Evolutionary conservation across 2,329 filamentous ascomycete genomes (phyloP).

Genomic region (Ceratocystiopsis minuta): DNA sequence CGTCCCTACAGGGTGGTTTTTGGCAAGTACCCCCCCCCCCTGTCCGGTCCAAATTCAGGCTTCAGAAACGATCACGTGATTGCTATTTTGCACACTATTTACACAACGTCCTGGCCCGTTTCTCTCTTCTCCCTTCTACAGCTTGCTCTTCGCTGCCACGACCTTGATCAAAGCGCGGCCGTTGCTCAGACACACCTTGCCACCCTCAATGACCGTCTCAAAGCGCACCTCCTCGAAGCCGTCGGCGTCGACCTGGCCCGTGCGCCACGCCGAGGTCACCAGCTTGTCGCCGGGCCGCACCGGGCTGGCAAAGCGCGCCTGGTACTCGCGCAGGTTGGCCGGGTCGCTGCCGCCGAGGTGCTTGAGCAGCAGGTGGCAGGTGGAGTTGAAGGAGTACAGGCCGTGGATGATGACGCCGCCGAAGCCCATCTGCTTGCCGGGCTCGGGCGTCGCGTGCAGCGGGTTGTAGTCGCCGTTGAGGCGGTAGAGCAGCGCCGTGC

Average conservation of each 20-base stretch:
- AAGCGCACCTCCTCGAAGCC: slow-evolving; percentile 76
- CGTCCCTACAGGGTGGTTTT: too few relatives aligned
- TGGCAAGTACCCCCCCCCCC: too few relatives aligned
- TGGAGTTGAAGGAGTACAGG: slow-evolving; percentile 70
- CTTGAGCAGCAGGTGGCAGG: slow-evolving; percentile 55
- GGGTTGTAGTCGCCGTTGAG: slow-evolving; percentile 93
- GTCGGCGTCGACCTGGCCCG: slow-evolving; percentile 61
- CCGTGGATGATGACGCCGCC: slow-evolving; percentile 81
- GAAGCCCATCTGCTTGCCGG: slow-evolving; percentile 78
- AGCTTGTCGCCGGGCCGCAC: slow-evolving; percentile 73
- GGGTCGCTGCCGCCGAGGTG: slow-evolving; percentile 60
- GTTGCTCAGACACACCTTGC: slow-evolving; percentile 76
- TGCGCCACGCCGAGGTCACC: slow-evolving; percentile 65
- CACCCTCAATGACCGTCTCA: slow-evolving; percentile 55
- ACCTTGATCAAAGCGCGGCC: slow-evolving; percentile 63
- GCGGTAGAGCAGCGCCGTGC: slow-evolving; percentile 63
- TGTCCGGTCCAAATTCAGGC: too few relatives aligned
- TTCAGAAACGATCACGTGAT: too few relatives aligned
- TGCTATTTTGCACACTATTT: too few relatives aligned
- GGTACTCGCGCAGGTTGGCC: slow-evolving; percentile 70
- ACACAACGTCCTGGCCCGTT: too few relatives aligned
- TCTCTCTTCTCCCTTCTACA: too few relatives aligned
- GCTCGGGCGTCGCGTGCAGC: slow-evolving; percentile 71
- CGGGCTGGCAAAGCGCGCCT: slow-evolving; percentile 71
- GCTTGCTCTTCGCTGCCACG: slow-evolving; percentile 38